Conservation (phyloP, 768 basidiomycete genomes). For the Terana coerulea region DNA sequence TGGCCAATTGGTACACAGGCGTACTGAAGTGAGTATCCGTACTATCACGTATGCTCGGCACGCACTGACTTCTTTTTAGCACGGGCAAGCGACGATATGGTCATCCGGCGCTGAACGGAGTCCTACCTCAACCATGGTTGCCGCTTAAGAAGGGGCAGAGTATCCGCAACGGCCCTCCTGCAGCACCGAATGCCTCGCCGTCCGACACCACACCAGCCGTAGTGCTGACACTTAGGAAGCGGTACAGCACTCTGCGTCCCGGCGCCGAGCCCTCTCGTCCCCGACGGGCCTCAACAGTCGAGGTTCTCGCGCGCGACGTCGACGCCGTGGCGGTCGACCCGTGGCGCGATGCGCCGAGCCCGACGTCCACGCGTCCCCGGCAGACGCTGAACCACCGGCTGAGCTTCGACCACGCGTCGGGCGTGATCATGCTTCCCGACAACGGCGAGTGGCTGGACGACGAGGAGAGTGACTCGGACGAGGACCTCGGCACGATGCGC, state of each 20-base stretch:
- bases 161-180: constrained; percentile 55
- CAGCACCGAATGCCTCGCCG: constrained; percentile 29
- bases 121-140: constrained; percentile 92
- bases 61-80: constrained; percentile 38
- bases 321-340: constrained; percentile 42
- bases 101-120: constrained; percentile 92
- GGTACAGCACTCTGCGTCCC: constrained; percentile 51
- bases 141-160: constrained; percentile 83
- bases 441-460: constrained; percentile 57
- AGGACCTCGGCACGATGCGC: constrained; percentile 24
- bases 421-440: constrained; percentile 86
- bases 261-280: constrained; percentile 17
- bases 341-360: constrained; percentile 52
- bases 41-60: constrained; percentile 3
- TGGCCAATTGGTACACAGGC: constrained; percentile 92
- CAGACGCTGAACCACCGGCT: constrained; percentile 50
- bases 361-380: constrained; percentile 10
- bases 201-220: constrained; percentile 59
- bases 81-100: constrained; percentile 95
- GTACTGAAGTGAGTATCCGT: constrained; percentile 70
- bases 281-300: constrained; percentile 3
- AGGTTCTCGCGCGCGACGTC: constrained; percentile 7
- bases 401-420: constrained; percentile 83
- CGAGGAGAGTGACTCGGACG: constrained; percentile 46
- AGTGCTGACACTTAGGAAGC: constrained; percentile 76